Evolutionary conservation across 2,329 filamentous ascomycete species (phyloP), one percentile per base, ranked within the genome.

Genomic region (Dactylellina drechsleri): DNA sequence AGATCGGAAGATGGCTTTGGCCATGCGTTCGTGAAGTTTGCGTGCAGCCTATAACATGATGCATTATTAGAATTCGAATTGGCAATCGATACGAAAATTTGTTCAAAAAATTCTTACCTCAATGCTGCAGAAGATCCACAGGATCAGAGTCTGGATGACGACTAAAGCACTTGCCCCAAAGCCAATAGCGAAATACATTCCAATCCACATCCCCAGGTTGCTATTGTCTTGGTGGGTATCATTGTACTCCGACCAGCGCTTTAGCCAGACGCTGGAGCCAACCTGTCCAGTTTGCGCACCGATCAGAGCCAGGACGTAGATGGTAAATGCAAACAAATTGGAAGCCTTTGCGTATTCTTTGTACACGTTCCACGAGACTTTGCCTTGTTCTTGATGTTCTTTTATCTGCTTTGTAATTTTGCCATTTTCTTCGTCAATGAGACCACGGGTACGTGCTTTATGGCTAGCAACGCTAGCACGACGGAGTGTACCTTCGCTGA

Each of bases 51-150:
- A 77, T 43, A 36, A 1, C 15, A 47, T 20, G 31, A 36, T 36
- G 2, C 4, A 40, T 28, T 20, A 7, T 20, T 53, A 16, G n/a
- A 31, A 31, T 41, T 20, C 16, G 12, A 36, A 36, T 5, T n/a
- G 15, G n/a, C 7, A 20, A n/a, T 18, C 4, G 40, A 50, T 47
- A 47, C 31, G 31, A 36, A 36, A 10, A 47, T 47, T 13, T 23
- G 47, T 15, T n/a, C 6, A 8, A 52, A 28, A 47, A 18, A 40
- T n/a, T 7, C 45, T 20, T 84, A 92, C 91, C 87, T 99, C 95
- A 77, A 99, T 99, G 3, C 95, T 98, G 84, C 96, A 99, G 84
- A 99, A 98, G 78, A 99, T 98, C 95, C 95, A 99, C 28, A 99
- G 85, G 77, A 99, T 93, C 78, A 99, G 84, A 4, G 94, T 98